Conservation (phyloP, 1,284 basidiomycete genomes). For the Microbotryum intermedium region DNA sequence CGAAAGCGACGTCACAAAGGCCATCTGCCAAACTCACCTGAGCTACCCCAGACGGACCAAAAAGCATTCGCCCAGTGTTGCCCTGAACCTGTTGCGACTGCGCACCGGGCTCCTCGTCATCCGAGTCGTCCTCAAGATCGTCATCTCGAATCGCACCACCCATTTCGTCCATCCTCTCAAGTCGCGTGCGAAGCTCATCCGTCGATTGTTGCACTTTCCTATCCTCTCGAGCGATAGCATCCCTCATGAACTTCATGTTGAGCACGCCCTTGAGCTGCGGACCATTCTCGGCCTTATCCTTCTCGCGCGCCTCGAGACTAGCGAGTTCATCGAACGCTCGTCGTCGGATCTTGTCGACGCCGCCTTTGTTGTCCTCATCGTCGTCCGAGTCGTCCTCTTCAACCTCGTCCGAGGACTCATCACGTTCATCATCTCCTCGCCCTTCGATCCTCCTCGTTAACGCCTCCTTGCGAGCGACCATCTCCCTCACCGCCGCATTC, state of each 20-base stretch:
- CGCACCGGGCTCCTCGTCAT: conserved; percentile 35
- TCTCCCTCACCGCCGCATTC: conserved; percentile 48
- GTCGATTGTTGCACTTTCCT: conserved; percentile 52
- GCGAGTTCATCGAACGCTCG: conserved; percentile 32
- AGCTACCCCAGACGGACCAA: conserved; percentile 36
- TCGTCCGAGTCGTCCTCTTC: conserved; percentile 25
- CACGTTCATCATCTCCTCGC: conserved; percentile 5
- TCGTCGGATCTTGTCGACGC: conserved; percentile 24
- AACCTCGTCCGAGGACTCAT: conserved; percentile 23
- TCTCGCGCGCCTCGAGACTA: conserved; percentile 23
- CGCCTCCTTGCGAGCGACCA: conserved; percentile 64
- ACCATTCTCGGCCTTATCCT: conserved; percentile 19
- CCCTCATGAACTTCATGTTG: conserved; percentile 93
- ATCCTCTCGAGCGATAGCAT: conserved; percentile 63
- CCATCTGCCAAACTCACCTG: conserved; percentile 6
- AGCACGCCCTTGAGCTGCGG: conserved; percentile 61
- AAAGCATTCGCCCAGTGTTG: conserved; percentile 46
- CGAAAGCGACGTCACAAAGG: too few relatives aligned
- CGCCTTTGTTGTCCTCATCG: conserved; percentile 18
- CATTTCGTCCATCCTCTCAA: conserved; percentile 47
- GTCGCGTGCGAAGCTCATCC: conserved; percentile 61
- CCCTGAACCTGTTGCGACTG: conserved; percentile 40
- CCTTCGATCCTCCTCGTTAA: conserved; percentile 56
- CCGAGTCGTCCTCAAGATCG: conserved; percentile 37
- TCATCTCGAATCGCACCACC: conserved; percentile 5